Evolutionary conservation across 768 basidiomycete species (phyloP).

Genomic region (Exidia glandulosa): DNA sequence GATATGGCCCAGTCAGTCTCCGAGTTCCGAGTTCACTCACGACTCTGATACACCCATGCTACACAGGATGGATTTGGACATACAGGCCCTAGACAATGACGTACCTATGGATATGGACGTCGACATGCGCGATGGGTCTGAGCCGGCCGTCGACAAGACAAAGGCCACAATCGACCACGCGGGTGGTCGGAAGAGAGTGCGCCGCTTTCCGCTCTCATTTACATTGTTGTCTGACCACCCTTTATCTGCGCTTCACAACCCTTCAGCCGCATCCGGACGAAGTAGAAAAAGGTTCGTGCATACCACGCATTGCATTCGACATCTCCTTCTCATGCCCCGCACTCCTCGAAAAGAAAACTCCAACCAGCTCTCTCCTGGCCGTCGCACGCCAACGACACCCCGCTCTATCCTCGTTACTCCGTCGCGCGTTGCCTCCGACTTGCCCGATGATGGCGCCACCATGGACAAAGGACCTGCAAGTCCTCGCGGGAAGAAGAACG

Average conservation of each 20-base stretch:
- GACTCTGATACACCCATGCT: neutral
- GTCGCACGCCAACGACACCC: neutral
- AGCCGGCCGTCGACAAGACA: neutral
- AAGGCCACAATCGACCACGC: neutral
- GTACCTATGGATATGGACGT: neutral
- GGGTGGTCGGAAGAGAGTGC: neutral
- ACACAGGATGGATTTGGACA: neutral
- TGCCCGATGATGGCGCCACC: neutral
- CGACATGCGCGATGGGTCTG: neutral
- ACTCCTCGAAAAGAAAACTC: neutral
- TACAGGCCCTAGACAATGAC: too few relatives aligned
- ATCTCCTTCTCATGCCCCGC: neutral
- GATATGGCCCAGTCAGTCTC: neutral
- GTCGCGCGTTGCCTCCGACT: neutral
- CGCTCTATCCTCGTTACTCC: slow-evolving; percentile 1
- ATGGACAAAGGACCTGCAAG: neutral
- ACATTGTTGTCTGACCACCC: neutral
- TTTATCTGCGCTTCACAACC: neutral
- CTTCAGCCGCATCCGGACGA: neutral
- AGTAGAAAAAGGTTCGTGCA: neutral
- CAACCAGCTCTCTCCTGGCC: neutral
- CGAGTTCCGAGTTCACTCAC: neutral
- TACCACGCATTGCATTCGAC: neutral
- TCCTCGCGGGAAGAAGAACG: slow-evolving; percentile 31
- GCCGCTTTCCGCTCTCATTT: neutral